Percentiles rank a stretch among this genome's conserved stretches.
Conservation (phyloP, 2,329 filamentous ascomycete genomes). For the Alternaria brassicae region DNA sequence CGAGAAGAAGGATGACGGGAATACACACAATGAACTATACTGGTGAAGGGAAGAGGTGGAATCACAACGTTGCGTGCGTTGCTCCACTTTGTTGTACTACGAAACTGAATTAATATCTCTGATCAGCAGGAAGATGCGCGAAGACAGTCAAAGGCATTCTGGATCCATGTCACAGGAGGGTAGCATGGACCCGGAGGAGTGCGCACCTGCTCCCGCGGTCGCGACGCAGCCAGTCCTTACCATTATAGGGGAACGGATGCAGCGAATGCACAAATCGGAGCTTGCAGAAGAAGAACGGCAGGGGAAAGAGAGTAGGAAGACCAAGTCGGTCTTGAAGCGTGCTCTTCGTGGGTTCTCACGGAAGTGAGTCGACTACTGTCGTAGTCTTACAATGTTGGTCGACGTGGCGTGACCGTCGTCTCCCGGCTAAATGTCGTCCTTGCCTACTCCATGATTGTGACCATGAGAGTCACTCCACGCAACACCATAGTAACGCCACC, state of each 20-base stretch:
- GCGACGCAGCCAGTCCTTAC: neutral
- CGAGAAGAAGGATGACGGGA: neutral
- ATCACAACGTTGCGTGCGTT: neutral
- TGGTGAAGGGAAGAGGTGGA: neutral
- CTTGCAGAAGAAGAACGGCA: neutral
- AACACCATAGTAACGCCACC: neutral
- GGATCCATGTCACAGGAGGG: neutral
- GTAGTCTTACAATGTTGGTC: neutral
- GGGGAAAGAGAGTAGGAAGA: neutral
- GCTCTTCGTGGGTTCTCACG: neutral
- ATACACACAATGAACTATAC: slow-evolving; percentile 2
- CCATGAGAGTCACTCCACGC: slow-evolving; percentile 1
- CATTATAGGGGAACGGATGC: neutral
- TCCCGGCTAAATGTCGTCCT: neutral
- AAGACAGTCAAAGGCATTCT: neutral
- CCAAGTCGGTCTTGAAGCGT: neutral
- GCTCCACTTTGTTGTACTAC: neutral
- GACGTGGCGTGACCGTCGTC: neutral
- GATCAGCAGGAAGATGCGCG: neutral
- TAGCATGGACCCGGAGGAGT: neutral
- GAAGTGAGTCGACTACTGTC: neutral
- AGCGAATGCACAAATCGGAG: neutral
- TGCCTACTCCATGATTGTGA: neutral
- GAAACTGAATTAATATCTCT: neutral
- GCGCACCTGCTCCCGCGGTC: neutral